phyloP scores from a whole-genome alignment of 345 rosid genomes.

The Nephelium lappaceum region DNA sequence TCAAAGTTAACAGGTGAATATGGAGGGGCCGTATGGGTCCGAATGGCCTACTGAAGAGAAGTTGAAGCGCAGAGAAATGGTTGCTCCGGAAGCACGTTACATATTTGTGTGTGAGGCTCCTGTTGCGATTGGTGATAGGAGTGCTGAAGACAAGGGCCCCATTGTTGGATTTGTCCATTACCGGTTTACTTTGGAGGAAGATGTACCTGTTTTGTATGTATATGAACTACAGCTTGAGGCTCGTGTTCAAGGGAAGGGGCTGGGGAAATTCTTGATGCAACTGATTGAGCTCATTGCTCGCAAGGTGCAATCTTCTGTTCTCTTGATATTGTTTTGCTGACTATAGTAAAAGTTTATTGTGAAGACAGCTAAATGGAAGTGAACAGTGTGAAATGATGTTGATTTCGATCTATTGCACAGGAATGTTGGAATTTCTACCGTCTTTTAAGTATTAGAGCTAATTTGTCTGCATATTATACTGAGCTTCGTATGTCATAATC shows the following conservation, averaged over 20 bases:
- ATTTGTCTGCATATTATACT: not conserved
- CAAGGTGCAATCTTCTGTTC: slow-evolving; percentile 46
- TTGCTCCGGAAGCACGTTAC: slow-evolving; percentile 71
- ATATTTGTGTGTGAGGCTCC: slow-evolving; percentile 49
- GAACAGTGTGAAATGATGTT: not conserved
- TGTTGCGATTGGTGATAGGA: slow-evolving; percentile 29
- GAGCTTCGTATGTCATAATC: not conserved
- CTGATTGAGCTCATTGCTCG: slow-evolving; percentile 79
- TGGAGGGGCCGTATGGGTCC: slow-evolving; percentile 70
- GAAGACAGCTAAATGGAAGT: not conserved
- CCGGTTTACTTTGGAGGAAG: slow-evolving; percentile 84
- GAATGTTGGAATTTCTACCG: not conserved
- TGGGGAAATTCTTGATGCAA: slow-evolving; percentile 87
- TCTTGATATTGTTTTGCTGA: not conserved
- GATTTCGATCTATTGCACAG: not conserved
- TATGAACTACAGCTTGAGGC: slow-evolving; percentile 86
- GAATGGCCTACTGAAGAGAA: slow-evolving; percentile 82
- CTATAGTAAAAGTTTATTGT: not conserved
- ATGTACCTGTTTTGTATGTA: slow-evolving; percentile 77
- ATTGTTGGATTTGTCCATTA: slow-evolving; percentile 80
- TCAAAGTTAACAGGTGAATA: slow-evolving; percentile 52
- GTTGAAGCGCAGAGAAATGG: slow-evolving; percentile 81
- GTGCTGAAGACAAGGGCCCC: slow-evolving; percentile 25
- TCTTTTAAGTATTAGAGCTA: not conserved
- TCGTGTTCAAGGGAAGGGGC: slow-evolving; percentile 69